A percentile compares a stretch with the other conserved stretches of the same genome.
Conservation (phyloP, 768 basidiomycete genomes). For the Trametes cinnabarina region DNA sequence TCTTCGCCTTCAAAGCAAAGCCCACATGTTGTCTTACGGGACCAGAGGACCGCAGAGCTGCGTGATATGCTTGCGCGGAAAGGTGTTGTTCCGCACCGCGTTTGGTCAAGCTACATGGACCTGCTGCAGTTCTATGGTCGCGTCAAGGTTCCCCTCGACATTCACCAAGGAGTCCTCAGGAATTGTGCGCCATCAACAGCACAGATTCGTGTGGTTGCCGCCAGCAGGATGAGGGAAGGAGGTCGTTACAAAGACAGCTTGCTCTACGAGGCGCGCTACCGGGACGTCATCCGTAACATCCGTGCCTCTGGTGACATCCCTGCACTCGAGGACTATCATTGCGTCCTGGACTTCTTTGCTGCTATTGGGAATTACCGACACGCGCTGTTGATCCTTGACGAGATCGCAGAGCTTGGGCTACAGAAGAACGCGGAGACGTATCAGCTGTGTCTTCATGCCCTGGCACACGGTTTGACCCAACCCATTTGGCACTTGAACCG, state of each 20-base stretch:
- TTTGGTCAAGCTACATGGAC: slow-evolving; percentile 66
- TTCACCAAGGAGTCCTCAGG: slow-evolving; percentile 70
- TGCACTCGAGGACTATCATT: slow-evolving; percentile 66
- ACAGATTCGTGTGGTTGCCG: slow-evolving; percentile 44
- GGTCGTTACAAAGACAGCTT: slow-evolving; percentile 35
- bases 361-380: slow-evolving; percentile 69
- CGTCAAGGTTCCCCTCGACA: slow-evolving; percentile 53
- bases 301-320: slow-evolving; percentile 47
- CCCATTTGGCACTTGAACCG: slow-evolving; percentile 45
- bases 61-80: not conserved
- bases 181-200: slow-evolving; percentile 53
- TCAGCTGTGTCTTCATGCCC: slow-evolving; percentile 62
- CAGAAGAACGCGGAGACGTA: slow-evolving; percentile 56
- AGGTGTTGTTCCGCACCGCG: slow-evolving; percentile 8
- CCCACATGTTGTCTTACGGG: not conserved
- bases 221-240: slow-evolving; percentile 40
- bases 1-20: not conserved
- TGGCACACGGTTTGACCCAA: slow-evolving; percentile 64
- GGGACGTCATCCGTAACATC: slow-evolving; percentile 68
- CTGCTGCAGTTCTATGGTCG: slow-evolving; percentile 49
- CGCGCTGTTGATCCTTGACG: slow-evolving; percentile 57
- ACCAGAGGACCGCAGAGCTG: not conserved
- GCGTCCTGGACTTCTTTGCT: slow-evolving; percentile 72
- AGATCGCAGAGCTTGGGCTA: slow-evolving; percentile 47
- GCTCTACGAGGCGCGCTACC: slow-evolving; percentile 64